Percentiles rank a stretch among this genome's conserved stretches.
Conservation (phyloP, 768 basidiomycete species). For the Antrodiella citrinella region DNA sequence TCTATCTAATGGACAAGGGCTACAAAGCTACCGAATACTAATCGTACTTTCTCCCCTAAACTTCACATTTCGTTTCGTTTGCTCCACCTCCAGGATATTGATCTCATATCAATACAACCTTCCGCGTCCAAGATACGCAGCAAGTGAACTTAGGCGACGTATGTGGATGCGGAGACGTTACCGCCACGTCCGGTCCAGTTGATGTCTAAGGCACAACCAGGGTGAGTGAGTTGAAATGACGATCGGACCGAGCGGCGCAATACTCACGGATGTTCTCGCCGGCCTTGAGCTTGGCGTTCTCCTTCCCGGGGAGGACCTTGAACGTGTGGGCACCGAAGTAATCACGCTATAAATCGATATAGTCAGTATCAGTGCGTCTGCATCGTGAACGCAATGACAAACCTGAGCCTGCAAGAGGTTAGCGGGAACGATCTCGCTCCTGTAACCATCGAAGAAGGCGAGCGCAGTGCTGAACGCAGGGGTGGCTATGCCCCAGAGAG, state of each 20-base stretch:
- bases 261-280: constrained; percentile 84
- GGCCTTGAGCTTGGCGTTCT: constrained; percentile 71
- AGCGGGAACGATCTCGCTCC: constrained; percentile 90
- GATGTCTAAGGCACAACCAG: constrained; percentile 70
- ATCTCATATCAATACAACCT: not conserved
- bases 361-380: not conserved
- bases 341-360: constrained; percentile 57
- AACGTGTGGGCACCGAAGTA: constrained; percentile 99
- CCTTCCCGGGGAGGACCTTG: constrained; percentile 87
- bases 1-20: not conserved
- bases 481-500: constrained; percentile 95
- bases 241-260: not conserved
- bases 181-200: constrained; percentile 99
- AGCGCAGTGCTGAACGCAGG: constrained; percentile 98
- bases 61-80: constrained; percentile 1
- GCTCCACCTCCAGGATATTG: not conserved
- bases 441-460: constrained; percentile 98
- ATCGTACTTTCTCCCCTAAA: not conserved
- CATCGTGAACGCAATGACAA: constrained; percentile 9
- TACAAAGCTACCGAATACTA: not conserved
- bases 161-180: constrained; percentile 84
- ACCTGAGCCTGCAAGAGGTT: constrained; percentile 94
- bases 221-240: not conserved
- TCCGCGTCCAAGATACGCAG: constrained; percentile 1
- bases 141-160: constrained; percentile 45